A percentile compares a stretch with the other conserved stretches of the same genome.
These are phyloP conservation scores for Kodamaea alishanica DNA, from an alignment of 1,139 yeast genomes.

Conservation along the genomic window DNA sequence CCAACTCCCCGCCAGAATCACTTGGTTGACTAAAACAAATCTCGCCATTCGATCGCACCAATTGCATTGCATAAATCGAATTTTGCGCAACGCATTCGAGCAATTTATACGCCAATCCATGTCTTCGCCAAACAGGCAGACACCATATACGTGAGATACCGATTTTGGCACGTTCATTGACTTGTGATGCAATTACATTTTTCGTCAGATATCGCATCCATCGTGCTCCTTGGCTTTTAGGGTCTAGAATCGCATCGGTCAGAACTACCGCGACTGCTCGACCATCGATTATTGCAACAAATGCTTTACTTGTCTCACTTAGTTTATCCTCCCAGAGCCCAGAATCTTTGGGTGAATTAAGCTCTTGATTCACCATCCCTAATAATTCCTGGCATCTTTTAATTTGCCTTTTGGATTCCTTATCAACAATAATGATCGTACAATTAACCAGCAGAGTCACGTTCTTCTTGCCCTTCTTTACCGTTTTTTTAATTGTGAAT, in stretches of 20 bases:
- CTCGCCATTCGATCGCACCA: conserved; percentile 30
- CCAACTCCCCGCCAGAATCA: conserved; percentile 54
- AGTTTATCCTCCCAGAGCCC: conserved; percentile 39
- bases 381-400: conserved; percentile 29
- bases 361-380: conserved; percentile 53
- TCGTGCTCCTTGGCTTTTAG: conserved; percentile 14
- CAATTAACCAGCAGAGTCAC: conserved; percentile 9
- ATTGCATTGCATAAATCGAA: conserved; percentile 49
- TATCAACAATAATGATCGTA: conserved; percentile 13
- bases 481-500: conserved; percentile 15
- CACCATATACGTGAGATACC: conserved; percentile 71
- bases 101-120: conserved; percentile 45
- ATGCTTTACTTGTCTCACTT: conserved; percentile 38
- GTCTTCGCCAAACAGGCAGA: conserved; percentile 50
- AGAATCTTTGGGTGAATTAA: conserved; percentile 56
- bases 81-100: conserved; percentile 38
- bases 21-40: conserved; percentile 76
- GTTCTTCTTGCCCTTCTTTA: conserved; percentile 1
- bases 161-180: conserved; percentile 25
- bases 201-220: conserved; percentile 49
- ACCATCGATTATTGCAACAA: conserved; percentile 36
- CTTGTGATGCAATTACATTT: conserved; percentile 34
- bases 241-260: conserved; percentile 31
- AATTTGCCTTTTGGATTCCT: conserved; percentile 14
- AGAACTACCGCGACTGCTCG: conserved; percentile 54